A percentile compares a stretch with the other conserved stretches of the same genome.
These are phyloP conservation scores for Pestalotiopsis sp. DNA, from an alignment of 2,329 filamentous ascomycete species.

Conservation along the genomic window DNA sequence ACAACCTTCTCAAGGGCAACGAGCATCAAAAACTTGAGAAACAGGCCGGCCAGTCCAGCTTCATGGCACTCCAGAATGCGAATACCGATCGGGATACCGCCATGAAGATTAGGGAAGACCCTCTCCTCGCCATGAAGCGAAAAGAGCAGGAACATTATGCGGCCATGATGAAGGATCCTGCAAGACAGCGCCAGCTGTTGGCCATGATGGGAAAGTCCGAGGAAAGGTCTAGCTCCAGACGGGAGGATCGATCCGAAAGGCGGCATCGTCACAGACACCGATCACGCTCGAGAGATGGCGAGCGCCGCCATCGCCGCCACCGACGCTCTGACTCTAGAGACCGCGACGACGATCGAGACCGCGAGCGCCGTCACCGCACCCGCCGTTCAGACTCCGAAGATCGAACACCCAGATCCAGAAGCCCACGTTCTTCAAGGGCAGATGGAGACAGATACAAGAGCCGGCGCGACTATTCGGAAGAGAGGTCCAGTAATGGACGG, in stretches of 20 bases:
- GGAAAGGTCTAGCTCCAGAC: constrained; percentile 38
- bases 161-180: constrained; percentile 76
- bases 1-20: constrained; percentile 75
- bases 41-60: constrained; percentile 58
- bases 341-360: constrained; percentile 38
- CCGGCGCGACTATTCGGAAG: constrained; percentile 18
- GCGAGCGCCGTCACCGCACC: constrained; percentile 39
- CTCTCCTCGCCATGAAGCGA: constrained; percentile 88
- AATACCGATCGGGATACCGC: constrained; percentile 79
- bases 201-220: constrained; percentile 60
- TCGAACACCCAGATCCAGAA: constrained; percentile 34
- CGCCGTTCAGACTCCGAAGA: constrained; percentile 47
- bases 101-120: constrained; percentile 85
- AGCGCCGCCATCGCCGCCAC: constrained; percentile 41
- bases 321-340: constrained; percentile 36
- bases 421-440: constrained; percentile 31
- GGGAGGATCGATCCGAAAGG: constrained; percentile 44
- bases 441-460: constrained; percentile 37
- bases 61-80: constrained; percentile 65
- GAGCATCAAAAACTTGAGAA: constrained; percentile 83
- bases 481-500: constrained; percentile 12
- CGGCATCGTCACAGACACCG: constrained; percentile 40
- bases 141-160: constrained; percentile 83
- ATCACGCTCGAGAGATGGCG: constrained; percentile 36
- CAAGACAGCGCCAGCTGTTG: constrained; percentile 66